Percentiles rank a stretch among this genome's conserved stretches.
Evolutionary conservation across 257 asterid species (phyloP).

Genomic region (Galeopsis tetrahit): DNA sequence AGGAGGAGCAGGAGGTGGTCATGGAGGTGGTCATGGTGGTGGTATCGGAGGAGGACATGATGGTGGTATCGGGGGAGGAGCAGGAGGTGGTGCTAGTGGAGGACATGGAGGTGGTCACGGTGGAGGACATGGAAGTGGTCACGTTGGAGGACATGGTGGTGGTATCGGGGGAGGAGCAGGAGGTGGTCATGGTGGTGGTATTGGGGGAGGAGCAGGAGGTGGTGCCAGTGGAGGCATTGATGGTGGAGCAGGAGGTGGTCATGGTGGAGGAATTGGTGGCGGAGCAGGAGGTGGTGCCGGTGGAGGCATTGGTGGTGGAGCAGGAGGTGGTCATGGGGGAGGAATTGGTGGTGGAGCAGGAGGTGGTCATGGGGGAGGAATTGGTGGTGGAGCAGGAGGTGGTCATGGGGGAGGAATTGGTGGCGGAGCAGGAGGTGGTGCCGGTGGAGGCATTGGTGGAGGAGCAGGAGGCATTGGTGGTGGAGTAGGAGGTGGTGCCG

Average conservation of each 20-base stretch:
- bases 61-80: conserved; percentile 1
- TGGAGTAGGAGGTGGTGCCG: conserved; percentile 26
- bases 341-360: conserved; percentile 20
- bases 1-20: conserved; percentile 30
- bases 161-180: conserved; percentile 30
- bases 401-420: conserved; percentile 34
- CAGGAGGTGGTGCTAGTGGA: neutral
- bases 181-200: conserved; percentile 27
- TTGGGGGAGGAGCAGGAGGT: conserved; percentile 28
- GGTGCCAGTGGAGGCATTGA: conserved; percentile 30
- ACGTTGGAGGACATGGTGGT: conserved; percentile 27
- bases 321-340: conserved; percentile 1
- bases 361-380: conserved; percentile 23
- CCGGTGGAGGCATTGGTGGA: conserved; percentile 34
- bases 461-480: conserved; percentile 24
- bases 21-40: conserved; percentile 16
- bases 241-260: conserved; percentile 22
- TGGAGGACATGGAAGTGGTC: conserved; percentile 25
- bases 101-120: conserved; percentile 31
- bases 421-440: conserved; percentile 34
- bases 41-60: conserved; percentile 28
- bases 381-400: conserved; percentile 13
- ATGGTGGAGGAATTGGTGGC: conserved; percentile 28
- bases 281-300: conserved; percentile 40
- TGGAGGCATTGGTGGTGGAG: conserved; percentile 32